phyloP scores from a whole-genome alignment of 139 green algal genomes.

The Closterium sp. region DNA sequence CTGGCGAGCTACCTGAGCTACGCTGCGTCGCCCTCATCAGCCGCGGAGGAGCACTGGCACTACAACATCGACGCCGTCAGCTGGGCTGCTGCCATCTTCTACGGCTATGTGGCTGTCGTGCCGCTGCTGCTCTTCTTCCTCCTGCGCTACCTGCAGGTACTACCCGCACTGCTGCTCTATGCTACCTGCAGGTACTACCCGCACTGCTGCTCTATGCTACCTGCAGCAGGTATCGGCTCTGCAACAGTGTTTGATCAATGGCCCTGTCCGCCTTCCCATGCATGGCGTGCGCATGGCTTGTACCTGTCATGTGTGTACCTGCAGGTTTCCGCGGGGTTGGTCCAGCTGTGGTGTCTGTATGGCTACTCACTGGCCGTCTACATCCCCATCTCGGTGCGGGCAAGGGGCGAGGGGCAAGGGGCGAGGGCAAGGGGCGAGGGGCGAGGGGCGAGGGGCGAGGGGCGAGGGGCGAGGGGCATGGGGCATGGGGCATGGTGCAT shows the following conservation, averaged over 20 bases:
- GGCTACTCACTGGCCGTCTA: slow-evolving; percentile 59
- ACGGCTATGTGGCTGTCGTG: slow-evolving; percentile 54
- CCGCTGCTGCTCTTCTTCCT: slow-evolving; percentile 53
- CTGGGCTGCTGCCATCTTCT: slow-evolving; percentile 49
- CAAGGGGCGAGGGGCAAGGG: not conserved
- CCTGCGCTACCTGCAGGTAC: slow-evolving; percentile 39
- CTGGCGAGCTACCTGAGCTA: slow-evolving; percentile 50
- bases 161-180: not conserved
- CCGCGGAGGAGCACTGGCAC: slow-evolving; percentile 34
- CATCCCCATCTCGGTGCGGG: slow-evolving; percentile 51
- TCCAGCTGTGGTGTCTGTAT: slow-evolving; percentile 55
- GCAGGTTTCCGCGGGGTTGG: slow-evolving; percentile 12
- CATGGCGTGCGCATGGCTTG: not conserved
- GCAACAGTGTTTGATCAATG: not conserved
- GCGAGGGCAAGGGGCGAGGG: too few relatives aligned
- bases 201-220: too few relatives aligned
- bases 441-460: too few relatives aligned
- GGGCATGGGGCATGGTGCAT: too few relatives aligned
- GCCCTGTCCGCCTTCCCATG: not conserved
- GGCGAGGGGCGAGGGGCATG: too few relatives aligned
- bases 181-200: not conserved
- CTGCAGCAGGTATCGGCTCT: not conserved
- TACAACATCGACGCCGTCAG: slow-evolving; percentile 58
- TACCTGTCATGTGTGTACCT: not conserved
- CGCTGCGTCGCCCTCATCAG: not conserved